These are phyloP conservation scores for Bipolaris victoriae DNA, from an alignment of 2,329 filamentous ascomycete species.

Conservation along the genomic window DNA sequence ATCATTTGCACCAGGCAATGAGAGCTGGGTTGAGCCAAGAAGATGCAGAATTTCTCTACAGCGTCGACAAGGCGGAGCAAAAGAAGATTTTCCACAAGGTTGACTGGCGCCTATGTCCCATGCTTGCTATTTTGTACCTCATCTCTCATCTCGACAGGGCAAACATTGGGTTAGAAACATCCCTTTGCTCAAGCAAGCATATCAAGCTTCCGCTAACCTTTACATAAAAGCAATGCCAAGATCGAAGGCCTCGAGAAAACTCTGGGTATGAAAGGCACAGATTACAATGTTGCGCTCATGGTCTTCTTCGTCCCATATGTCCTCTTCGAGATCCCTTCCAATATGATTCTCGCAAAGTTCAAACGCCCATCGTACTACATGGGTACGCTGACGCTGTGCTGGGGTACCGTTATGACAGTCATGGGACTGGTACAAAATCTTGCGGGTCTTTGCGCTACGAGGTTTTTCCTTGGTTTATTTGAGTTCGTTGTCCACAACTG, in stretches of 20 bases:
- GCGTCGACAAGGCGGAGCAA: slow-evolving; percentile 28
- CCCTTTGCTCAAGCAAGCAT: not conserved
- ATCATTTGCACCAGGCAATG: slow-evolving; percentile 17
- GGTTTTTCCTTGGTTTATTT: slow-evolving; percentile 54
- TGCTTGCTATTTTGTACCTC: slow-evolving; percentile 35
- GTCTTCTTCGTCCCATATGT: slow-evolving; percentile 66
- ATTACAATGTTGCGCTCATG: slow-evolving; percentile 58
- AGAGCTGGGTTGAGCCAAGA: slow-evolving; percentile 28
- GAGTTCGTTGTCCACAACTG: slow-evolving; percentile 16
- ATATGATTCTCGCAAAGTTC: slow-evolving; percentile 65
- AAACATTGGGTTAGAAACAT: slow-evolving; percentile 38
- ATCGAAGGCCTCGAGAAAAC: slow-evolving; percentile 40
- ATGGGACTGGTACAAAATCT: slow-evolving; percentile 58
- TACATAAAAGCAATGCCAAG: slow-evolving; percentile 49
- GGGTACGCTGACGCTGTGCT: slow-evolving; percentile 37
- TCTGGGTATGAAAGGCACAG: slow-evolving; percentile 53
- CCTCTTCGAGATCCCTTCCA: slow-evolving; percentile 61
- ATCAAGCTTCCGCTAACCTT: not conserved
- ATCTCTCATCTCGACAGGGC: slow-evolving; percentile 42
- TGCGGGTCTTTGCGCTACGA: slow-evolving; percentile 52
- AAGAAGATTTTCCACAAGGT: slow-evolving; percentile 35
- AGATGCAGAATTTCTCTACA: slow-evolving; percentile 36
- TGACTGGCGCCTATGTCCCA: slow-evolving; percentile 30
- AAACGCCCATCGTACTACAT: slow-evolving; percentile 57
- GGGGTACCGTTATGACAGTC: slow-evolving; percentile 59